These are phyloP conservation scores for Bathelium albidoporum DNA, from an alignment of 495 filamentous ascomycete species.

Conservation along the genomic window DNA sequence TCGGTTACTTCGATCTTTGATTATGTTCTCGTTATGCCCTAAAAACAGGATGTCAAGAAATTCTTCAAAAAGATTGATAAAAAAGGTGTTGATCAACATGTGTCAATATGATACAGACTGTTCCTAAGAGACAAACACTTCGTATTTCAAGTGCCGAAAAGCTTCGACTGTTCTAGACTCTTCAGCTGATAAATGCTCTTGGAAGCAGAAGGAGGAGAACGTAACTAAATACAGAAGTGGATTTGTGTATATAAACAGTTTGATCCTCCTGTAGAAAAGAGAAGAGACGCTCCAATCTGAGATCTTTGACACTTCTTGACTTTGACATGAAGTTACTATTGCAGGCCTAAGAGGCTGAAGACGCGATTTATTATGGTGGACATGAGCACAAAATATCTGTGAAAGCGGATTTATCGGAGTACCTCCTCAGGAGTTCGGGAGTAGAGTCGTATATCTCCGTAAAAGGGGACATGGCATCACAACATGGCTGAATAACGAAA, in stretches of 20 bases:
- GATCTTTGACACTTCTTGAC: neutral
- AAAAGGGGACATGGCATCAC: neutral
- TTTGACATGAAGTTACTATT: neutral
- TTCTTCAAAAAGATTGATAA: neutral
- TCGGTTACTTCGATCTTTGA: neutral
- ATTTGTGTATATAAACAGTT: neutral
- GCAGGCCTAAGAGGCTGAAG: neutral
- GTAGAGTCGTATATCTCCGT: neutral
- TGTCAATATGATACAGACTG: neutral
- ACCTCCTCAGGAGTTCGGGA: too few species aligned
- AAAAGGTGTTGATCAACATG: neutral
- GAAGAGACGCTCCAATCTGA: neutral
- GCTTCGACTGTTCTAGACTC: neutral
- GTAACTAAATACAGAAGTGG: neutral
- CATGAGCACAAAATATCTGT: neutral
- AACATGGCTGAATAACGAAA: neutral
- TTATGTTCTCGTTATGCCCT: neutral
- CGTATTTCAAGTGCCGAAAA: neutral
- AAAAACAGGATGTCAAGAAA: neutral
- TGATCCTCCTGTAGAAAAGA: neutral
- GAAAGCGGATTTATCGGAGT: neutral
- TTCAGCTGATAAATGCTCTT: neutral
- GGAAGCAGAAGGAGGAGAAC: neutral
- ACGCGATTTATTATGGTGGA: neutral
- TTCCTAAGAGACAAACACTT: neutral